phyloP scores from a whole-genome alignment of 2,329 filamentous ascomycete species.

The Diaporthe batatas region DNA sequence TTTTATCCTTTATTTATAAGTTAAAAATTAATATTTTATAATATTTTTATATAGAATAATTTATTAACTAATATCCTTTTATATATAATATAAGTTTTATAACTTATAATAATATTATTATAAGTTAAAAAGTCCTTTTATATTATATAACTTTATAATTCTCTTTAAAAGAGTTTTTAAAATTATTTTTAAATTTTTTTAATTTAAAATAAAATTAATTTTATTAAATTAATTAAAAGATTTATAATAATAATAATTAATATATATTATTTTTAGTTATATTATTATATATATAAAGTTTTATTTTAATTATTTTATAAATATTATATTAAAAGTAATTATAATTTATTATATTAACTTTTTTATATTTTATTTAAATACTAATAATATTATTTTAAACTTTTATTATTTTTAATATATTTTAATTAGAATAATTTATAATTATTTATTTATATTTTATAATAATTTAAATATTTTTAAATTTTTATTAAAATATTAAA shows the following conservation, averaged over 20 bases:
- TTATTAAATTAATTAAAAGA: neutral
- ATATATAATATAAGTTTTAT: neutral
- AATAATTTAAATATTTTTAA: too few relatives aligned
- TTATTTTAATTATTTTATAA: neutral
- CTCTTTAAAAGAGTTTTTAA: neutral
- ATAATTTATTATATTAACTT: neutral
- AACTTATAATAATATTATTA: neutral
- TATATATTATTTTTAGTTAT: neutral
- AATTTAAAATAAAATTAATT: neutral
- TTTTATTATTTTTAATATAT: neutral
- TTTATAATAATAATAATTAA: neutral
- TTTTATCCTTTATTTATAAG: neutral
- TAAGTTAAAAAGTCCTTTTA: neutral
- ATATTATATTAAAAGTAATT: neutral
- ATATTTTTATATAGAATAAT: neutral
- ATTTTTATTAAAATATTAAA: too few relatives aligned
- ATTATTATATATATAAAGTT: neutral
- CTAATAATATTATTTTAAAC: neutral
- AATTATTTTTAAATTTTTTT: neutral
- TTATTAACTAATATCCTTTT: neutral
- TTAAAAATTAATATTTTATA: neutral
- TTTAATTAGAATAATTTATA: too few relatives aligned
- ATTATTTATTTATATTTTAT: too few relatives aligned
- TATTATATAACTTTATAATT: neutral
- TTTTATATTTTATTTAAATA: neutral